A percentile compares a stretch with the other conserved stretches of the same genome.
These are phyloP conservation scores for Yamadazyma endophytica DNA, from an alignment of 805 yeast species.

Conservation along the genomic window DNA sequence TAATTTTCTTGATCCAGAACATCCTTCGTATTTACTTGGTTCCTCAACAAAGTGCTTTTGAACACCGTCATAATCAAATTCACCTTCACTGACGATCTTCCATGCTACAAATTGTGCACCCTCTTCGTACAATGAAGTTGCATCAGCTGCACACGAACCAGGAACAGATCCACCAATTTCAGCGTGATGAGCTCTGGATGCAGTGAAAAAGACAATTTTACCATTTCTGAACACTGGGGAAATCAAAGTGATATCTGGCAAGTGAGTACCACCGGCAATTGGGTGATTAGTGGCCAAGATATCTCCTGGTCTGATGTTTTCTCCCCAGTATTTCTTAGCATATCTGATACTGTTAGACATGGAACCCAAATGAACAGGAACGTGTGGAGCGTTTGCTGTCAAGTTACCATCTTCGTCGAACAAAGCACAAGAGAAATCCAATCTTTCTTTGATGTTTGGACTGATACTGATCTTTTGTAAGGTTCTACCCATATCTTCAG, in stretches of 20 bases:
- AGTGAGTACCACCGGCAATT: slow-evolving; percentile 78
- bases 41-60: slow-evolving; percentile 11
- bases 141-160: slow-evolving; percentile 13
- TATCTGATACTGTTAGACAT: slow-evolving; percentile 75
- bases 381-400: slow-evolving; percentile 84
- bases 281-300: slow-evolving; percentile 79
- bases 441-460: slow-evolving; percentile 75
- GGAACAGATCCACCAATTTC: slow-evolving; percentile 19
- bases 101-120: slow-evolving; percentile 14
- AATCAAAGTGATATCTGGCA: slow-evolving; percentile 54
- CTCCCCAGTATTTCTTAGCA: slow-evolving; percentile 63
- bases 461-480: slow-evolving; percentile 75
- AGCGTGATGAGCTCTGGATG: slow-evolving; percentile 21
- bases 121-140: slow-evolving; percentile 13
- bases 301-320: slow-evolving; percentile 65
- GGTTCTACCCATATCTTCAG: slow-evolving; percentile 84
- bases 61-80: slow-evolving; percentile 14
- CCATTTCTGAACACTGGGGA: slow-evolving; percentile 18
- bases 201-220: slow-evolving; percentile 12
- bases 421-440: slow-evolving; percentile 81
- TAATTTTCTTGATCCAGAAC: slow-evolving; percentile 13
- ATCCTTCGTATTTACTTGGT: slow-evolving; percentile 14
- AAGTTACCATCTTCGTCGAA: slow-evolving; percentile 70
- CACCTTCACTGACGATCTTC: slow-evolving; percentile 13
- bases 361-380: slow-evolving; percentile 82